phyloP scores from a whole-genome alignment of 345 rosid genomes.

The Noccaea caerulescens region DNA sequence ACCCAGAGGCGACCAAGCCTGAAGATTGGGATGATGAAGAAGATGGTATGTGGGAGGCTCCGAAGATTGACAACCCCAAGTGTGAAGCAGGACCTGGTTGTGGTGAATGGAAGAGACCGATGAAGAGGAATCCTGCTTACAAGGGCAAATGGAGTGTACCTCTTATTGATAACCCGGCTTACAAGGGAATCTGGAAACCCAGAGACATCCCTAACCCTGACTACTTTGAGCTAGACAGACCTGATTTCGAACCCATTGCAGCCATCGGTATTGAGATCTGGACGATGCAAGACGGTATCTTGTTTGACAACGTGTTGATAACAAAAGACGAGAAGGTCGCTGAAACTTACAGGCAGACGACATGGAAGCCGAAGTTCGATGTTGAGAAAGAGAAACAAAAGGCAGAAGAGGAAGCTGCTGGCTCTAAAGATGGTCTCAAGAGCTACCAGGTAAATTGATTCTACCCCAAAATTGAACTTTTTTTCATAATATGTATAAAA shows the following conservation, averaged over 20 bases:
- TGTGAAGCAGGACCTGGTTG: slow-evolving; percentile 82
- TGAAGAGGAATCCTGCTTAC: slow-evolving; percentile 80
- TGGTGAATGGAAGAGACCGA: slow-evolving; percentile 89
- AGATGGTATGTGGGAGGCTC: slow-evolving; percentile 94
- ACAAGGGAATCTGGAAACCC: slow-evolving; percentile 91
- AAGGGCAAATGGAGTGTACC: slow-evolving; percentile 88
- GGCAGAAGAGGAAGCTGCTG: slow-evolving; percentile 68
- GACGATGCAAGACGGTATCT: slow-evolving; percentile 92
- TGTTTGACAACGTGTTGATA: slow-evolving; percentile 79
- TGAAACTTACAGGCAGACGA: slow-evolving; percentile 48
- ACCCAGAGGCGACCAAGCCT: slow-evolving; percentile 85
- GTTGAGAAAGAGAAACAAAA: slow-evolving; percentile 77
- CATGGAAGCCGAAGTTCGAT: slow-evolving; percentile 76
- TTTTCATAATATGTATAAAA: background rate
- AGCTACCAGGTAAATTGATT: slow-evolving; percentile 48
- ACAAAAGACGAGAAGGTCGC: slow-evolving; percentile 70
- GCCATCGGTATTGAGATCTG: slow-evolving; percentile 89
- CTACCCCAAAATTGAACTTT: background rate
- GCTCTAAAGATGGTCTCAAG: slow-evolving; percentile 50
- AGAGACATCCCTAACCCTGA: slow-evolving; percentile 75
- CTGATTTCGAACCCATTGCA: slow-evolving; percentile 77
- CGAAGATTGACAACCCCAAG: slow-evolving; percentile 79
- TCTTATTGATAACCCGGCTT: slow-evolving; percentile 78
- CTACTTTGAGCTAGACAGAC: slow-evolving; percentile 75
- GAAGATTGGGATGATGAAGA: slow-evolving; percentile 97